Percentiles rank a stretch among this genome's conserved stretches.
Evolutionary conservation across 73 alveolate species (phyloP).

Genomic region (Tetrahymena borealis): DNA sequence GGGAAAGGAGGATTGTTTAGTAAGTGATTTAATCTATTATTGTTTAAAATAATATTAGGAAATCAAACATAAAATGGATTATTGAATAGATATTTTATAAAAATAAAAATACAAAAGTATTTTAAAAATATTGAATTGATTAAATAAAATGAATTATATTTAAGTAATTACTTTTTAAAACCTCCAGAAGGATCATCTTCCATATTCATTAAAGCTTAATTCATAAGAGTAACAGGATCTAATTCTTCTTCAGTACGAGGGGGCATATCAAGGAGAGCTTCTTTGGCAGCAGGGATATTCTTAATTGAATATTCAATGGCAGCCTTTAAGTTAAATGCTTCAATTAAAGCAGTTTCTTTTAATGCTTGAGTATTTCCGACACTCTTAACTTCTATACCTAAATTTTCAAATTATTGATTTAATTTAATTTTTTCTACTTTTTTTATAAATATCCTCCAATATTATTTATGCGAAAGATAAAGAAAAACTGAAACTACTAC

Average conservation of each 20-base stretch:
- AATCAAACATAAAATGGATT: neutral
- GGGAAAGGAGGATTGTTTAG: constrained; percentile 93
- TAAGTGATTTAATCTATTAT: constrained; percentile 22
- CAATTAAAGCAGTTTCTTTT: constrained; percentile 96
- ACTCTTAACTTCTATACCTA: constrained; percentile 74
- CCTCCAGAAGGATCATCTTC: constrained; percentile 97
- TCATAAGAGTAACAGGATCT: constrained; percentile 98
- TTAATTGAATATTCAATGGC: constrained; percentile 95
- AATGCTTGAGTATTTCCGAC: constrained; percentile 96
- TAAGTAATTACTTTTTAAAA: constrained; percentile 73
- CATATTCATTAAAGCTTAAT: constrained; percentile 95
- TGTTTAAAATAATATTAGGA: neutral
- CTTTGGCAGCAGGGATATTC: constrained; percentile 96
- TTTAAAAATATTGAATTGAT: constrained; percentile 72
- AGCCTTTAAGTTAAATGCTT: constrained; percentile 97
- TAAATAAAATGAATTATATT: neutral
- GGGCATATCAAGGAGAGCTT: constrained; percentile 98
- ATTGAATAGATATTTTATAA: neutral
- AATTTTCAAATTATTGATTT: neutral
- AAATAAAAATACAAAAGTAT: no score
- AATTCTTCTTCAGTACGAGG: constrained; percentile 98
- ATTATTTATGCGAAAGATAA: neutral
- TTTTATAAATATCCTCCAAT: neutral
- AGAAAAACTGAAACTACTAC: neutral
- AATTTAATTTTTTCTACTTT: neutral